phyloP scores from a whole-genome alignment of 176 grass and related monocot species.

The Hyparrhenia diplandra region DNA sequence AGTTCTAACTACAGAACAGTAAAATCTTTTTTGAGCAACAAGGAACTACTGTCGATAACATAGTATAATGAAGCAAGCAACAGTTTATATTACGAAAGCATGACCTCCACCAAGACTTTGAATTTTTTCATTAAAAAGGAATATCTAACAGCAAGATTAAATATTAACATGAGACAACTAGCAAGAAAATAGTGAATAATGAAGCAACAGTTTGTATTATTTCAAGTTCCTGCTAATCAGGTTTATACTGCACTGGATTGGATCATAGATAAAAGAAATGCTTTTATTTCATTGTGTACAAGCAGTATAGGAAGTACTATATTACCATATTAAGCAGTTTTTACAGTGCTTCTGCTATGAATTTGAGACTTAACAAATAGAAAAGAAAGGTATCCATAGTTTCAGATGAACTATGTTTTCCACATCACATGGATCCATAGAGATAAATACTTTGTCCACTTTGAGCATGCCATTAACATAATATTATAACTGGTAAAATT shows the following conservation, averaged over 20 bases:
- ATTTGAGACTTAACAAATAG: not conserved
- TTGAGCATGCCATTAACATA: not conserved
- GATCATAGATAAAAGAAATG: not conserved
- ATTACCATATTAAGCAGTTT: not conserved
- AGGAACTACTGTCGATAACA: not conserved
- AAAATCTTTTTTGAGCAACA: not conserved
- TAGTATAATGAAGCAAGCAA: not conserved
- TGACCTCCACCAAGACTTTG: not conserved
- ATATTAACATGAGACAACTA: not conserved
- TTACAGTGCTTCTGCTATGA: not conserved
- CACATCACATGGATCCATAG: not conserved
- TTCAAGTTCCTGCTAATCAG: not conserved
- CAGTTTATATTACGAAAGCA: not conserved
- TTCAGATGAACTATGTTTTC: not conserved
- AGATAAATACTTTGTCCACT: not conserved
- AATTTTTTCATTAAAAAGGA: not conserved
- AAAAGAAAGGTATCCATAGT: not conserved
- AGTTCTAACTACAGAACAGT: not conserved
- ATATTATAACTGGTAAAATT: not conserved
- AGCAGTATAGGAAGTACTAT: not conserved
- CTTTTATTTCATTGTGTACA: not conserved
- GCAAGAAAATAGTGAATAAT: not conserved
- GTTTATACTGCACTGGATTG: not conserved
- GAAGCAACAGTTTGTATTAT: constrained; percentile 5
- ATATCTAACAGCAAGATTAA: not conserved